A percentile compares a stretch with the other conserved stretches of the same genome.
These are phyloP conservation scores for Oryza longistaminata DNA, from an alignment of 176 grass and related monocot genomes.

Conservation along the genomic window DNA sequence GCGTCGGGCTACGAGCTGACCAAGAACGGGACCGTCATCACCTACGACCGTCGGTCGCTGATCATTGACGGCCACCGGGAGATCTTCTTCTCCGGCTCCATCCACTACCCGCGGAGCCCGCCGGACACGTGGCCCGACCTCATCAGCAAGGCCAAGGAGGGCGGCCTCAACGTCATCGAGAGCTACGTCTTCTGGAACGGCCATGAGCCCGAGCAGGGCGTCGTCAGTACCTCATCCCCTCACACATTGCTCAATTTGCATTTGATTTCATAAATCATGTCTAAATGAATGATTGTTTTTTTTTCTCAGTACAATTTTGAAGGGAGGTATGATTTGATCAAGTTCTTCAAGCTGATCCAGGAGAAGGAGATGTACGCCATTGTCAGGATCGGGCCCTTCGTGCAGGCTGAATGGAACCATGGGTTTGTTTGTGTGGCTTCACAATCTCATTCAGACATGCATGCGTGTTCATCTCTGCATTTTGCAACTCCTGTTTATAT, in stretches of 20 bases:
- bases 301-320: constrained; percentile 72
- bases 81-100: constrained; percentile 78
- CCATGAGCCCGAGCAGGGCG: constrained; percentile 60
- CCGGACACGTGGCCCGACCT: constrained; percentile 62
- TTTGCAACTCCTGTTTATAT: background rate
- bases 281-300: background rate
- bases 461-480: background rate
- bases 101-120: constrained; percentile 87
- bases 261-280: background rate
- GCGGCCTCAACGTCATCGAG: constrained; percentile 77
- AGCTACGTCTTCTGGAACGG: constrained; percentile 89
- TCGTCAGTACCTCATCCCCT: constrained; percentile 17
- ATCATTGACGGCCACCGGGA: constrained; percentile 71
- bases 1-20: background rate
- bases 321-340: constrained; percentile 64
- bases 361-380: constrained; percentile 57
- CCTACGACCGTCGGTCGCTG: constrained; percentile 76
- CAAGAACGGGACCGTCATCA: constrained; percentile 31
- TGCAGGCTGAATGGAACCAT: constrained; percentile 94
- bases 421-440: constrained; percentile 56
- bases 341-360: constrained; percentile 76
- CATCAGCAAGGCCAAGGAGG: constrained; percentile 66
- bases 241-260: background rate
- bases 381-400: constrained; percentile 82
- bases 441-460: constrained; percentile 22